Percentiles rank a stretch among this genome's conserved stretches.
These are phyloP conservation scores for Komagataella phaffii DNA, from an alignment of 805 yeast genomes.

Conservation along the genomic window DNA sequence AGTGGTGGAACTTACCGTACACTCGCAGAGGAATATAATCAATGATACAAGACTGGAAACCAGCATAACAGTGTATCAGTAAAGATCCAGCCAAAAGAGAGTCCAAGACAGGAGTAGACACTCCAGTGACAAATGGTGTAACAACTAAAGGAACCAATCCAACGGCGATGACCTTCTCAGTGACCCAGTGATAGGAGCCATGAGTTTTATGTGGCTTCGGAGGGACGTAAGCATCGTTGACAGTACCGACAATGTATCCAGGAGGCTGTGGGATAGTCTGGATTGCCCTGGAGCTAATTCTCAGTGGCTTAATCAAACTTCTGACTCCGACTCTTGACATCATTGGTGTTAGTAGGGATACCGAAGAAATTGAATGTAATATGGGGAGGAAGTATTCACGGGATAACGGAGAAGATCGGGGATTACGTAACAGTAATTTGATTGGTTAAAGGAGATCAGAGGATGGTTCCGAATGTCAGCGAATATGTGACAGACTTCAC, in stretches of 20 bases:
- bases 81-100: conserved; percentile 27
- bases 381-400: neutral
- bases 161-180: conserved; percentile 47
- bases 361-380: neutral
- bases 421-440: neutral
- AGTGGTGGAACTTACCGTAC: conserved; percentile 49
- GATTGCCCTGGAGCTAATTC: neutral
- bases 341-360: neutral
- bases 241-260: conserved; percentile 58
- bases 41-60: conserved; percentile 64
- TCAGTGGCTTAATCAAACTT: neutral
- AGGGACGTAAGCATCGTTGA: conserved; percentile 56
- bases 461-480: neutral
- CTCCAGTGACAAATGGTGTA: conserved; percentile 46
- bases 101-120: conserved; percentile 25
- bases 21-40: conserved; percentile 72
- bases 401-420: neutral
- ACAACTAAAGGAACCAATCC: conserved; percentile 51
- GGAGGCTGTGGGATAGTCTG: conserved; percentile 38
- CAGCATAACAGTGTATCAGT: conserved; percentile 54
- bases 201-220: conserved; percentile 42
- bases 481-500: neutral
- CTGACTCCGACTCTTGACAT: neutral
- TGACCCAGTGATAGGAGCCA: conserved; percentile 67
- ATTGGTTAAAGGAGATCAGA: neutral